These are phyloP conservation scores for Gnomoniopsis sp. DNA, from an alignment of 2,329 filamentous ascomycete genomes.

Conservation along the genomic window DNA sequence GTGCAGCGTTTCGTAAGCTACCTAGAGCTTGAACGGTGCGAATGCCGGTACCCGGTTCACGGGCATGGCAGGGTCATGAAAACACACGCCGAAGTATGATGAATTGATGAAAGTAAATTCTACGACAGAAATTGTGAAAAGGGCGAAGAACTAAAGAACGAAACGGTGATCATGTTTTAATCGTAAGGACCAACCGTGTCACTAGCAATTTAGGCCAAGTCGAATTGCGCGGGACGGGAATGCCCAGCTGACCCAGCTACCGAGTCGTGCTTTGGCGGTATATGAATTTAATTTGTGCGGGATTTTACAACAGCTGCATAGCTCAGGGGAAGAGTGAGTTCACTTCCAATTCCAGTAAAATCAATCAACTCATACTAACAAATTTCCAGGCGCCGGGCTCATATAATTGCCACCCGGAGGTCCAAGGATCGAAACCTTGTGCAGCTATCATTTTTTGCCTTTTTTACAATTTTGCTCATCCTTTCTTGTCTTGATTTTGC, in stretches of 20 bases:
- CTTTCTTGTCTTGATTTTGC: neutral
- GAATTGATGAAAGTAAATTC: no score
- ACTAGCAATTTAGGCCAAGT: no score
- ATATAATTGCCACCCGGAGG: conserved; percentile 12
- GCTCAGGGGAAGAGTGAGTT: conserved; percentile 14
- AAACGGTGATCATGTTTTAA: neutral
- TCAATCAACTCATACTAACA: neutral
- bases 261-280: neutral
- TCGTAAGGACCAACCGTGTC: no score
- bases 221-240: no score
- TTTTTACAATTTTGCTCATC: neutral
- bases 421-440: conserved; percentile 14
- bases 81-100: no score
- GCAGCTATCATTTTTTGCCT: conserved; percentile 6
- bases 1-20: no score
- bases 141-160: neutral
- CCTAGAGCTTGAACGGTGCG: no score
- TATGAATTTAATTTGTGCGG: neutral
- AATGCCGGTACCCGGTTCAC: no score
- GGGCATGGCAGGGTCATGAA: no score
- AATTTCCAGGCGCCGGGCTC: conserved; percentile 8
- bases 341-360: neutral
- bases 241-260: neutral
- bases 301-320: conserved; percentile 10
- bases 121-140: no score